phyloP scores from a whole-genome alignment of 2,329 filamentous ascomycete genomes.

The Apiospora sp. region DNA sequence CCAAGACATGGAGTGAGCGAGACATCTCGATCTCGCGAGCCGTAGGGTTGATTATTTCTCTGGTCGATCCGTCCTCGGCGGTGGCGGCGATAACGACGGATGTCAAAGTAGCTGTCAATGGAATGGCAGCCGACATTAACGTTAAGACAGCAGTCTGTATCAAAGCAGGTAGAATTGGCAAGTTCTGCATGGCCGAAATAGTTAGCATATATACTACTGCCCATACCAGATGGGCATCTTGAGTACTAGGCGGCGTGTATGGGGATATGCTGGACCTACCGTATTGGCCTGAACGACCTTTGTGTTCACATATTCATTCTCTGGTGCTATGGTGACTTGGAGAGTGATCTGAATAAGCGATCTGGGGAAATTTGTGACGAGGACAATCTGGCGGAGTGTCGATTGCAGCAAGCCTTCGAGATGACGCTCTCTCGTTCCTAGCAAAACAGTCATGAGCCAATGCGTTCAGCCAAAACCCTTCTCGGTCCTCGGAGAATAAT shows the following conservation, averaged over 20 bases:
- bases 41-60: slow-evolving; percentile 67
- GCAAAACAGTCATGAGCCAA: slow-evolving; percentile 28
- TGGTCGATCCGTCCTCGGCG: slow-evolving; percentile 47
- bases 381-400: slow-evolving; percentile 76
- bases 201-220: background rate
- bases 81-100: slow-evolving; percentile 70
- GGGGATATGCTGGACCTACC: slow-evolving; percentile 52
- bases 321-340: slow-evolving; percentile 75
- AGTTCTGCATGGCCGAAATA: slow-evolving; percentile 60
- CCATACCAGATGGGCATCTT: background rate
- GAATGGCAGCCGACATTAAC: slow-evolving; percentile 82
- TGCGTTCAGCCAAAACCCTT: slow-evolving; percentile 14
- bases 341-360: slow-evolving; percentile 82
- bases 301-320: slow-evolving; percentile 69
- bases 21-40: slow-evolving; percentile 68
- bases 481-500: slow-evolving; percentile 35
- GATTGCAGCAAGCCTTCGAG: slow-evolving; percentile 79
- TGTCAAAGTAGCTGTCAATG: slow-evolving; percentile 76
- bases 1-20: slow-evolving; percentile 81
- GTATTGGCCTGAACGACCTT: slow-evolving; percentile 67
- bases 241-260: background rate
- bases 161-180: slow-evolving; percentile 81
- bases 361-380: slow-evolving; percentile 78
- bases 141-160: slow-evolving; percentile 81
- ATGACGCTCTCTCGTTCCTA: slow-evolving; percentile 79